Conservation (phyloP, 148 eudicot genomes). For the Silene conica region DNA sequence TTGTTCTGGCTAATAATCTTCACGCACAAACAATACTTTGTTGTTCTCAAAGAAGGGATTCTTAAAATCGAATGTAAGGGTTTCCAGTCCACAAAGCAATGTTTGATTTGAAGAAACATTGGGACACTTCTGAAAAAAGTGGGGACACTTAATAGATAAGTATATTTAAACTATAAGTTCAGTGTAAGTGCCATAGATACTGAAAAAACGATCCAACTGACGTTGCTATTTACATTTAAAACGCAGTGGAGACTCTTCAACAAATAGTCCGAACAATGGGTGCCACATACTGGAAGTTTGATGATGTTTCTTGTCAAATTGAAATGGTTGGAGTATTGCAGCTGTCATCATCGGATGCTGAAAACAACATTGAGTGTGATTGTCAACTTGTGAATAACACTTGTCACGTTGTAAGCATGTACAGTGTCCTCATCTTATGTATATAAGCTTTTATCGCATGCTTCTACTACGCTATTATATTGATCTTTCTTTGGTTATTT, state of each 20-base stretch:
- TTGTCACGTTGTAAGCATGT: conserved; percentile 64
- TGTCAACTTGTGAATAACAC: conserved; percentile 45
- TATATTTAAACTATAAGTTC: background rate
- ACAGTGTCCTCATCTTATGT: conserved; percentile 23
- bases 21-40: background rate
- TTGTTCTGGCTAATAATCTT: background rate
- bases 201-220: conserved; percentile 11
- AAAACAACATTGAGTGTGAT: conserved; percentile 38
- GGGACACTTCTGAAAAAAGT: background rate
- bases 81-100: background rate
- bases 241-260: conserved; percentile 48
- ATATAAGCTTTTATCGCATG: background rate
- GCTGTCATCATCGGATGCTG: conserved; percentile 30
- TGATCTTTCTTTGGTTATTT: background rate
- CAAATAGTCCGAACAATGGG: conserved; percentile 50
- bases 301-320: conserved; percentile 41
- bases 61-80: background rate
- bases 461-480: background rate
- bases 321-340: conserved; percentile 35
- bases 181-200: background rate
- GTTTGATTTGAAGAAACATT: background rate
- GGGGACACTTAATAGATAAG: background rate
- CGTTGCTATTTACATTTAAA: background rate
- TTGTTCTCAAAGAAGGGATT: background rate
- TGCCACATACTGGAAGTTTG: conserved; percentile 49